Evolutionary conservation across 1,284 basidiomycete genomes (phyloP).

Genomic region (Coniferiporia weirii): DNA sequence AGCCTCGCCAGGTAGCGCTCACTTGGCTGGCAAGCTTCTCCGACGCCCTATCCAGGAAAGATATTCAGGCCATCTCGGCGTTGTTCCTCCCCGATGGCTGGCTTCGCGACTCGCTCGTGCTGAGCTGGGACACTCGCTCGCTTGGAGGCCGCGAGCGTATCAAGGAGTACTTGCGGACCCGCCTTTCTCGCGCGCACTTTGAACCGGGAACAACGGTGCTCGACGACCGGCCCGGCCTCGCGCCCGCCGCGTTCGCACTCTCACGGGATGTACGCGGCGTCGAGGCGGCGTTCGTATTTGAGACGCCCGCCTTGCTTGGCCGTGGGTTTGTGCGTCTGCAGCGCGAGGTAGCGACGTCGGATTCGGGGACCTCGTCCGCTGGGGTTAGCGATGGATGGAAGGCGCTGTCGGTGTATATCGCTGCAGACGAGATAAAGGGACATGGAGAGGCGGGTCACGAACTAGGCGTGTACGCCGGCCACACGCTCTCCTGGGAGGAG

Average conservation of each 20-base stretch:
- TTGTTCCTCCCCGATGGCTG: slow-evolving; percentile 31
- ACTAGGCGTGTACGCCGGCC: slow-evolving; percentile 28
- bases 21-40: slow-evolving; percentile 5
- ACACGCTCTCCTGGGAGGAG: slow-evolving; percentile 31
- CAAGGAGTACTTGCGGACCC: slow-evolving; percentile 24
- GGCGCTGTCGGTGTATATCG: slow-evolving; percentile 30
- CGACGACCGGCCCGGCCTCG: slow-evolving; percentile 25
- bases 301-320: slow-evolving; percentile 33
- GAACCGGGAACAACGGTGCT: slow-evolving; percentile 28
- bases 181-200: slow-evolving; percentile 20
- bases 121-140: slow-evolving; percentile 33
- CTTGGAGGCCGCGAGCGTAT: slow-evolving; percentile 30
- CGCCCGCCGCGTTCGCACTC: slow-evolving; percentile 25
- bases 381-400: slow-evolving; percentile 25
- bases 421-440: slow-evolving; percentile 29
- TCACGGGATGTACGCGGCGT: slow-evolving; percentile 25
- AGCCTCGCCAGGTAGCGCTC: slow-evolving; percentile 1
- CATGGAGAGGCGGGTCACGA: slow-evolving; percentile 31
- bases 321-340: slow-evolving; percentile 34
- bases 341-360: slow-evolving; percentile 9
- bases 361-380: slow-evolving; percentile 8
- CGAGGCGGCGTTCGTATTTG: slow-evolving; percentile 36
- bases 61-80: slow-evolving; percentile 21
- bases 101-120: slow-evolving; percentile 34
- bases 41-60: slow-evolving; percentile 19